Conservation (phyloP, 371 early-diverging fungal species). For the Smittium mucronatum region DNA sequence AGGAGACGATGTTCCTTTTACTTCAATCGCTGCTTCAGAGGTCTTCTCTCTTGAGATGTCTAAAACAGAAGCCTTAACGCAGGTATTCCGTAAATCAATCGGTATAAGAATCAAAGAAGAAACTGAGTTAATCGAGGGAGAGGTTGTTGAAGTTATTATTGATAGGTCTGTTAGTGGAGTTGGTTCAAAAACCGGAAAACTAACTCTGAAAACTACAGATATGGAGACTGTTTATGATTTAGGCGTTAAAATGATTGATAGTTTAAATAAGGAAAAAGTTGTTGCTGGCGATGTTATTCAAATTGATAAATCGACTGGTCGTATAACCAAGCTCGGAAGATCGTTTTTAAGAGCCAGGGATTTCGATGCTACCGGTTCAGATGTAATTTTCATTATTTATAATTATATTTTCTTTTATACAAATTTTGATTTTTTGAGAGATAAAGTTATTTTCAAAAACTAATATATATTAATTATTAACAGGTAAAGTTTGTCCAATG, state of each 20-base stretch:
- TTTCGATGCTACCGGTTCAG: constrained; percentile 92
- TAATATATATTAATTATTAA: not conserved
- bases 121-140: constrained; percentile 96
- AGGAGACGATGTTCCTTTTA: constrained; percentile 91
- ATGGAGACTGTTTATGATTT: constrained; percentile 99
- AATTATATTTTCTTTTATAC: too few species aligned
- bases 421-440: not conserved
- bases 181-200: constrained; percentile 86
- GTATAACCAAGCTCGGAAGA: constrained; percentile 92
- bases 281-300: constrained; percentile 95
- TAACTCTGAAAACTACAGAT: constrained; percentile 97
- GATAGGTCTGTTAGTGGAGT: constrained; percentile 82
- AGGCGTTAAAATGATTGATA: constrained; percentile 96
- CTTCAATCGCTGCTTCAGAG: constrained; percentile 91
- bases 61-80: constrained; percentile 96
- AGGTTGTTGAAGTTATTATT: constrained; percentile 96
- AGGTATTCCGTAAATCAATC: constrained; percentile 94
- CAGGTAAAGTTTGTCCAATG: constrained; percentile 93
- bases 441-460: not conserved
- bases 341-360: constrained; percentile 89
- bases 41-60: constrained; percentile 96
- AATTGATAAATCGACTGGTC: constrained; percentile 97
- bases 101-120: constrained; percentile 97
- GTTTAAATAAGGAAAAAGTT: constrained; percentile 94
- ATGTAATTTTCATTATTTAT: too few species aligned